Conservation (phyloP, 768 basidiomycete genomes). For the Phanerodontia chrysosporium region DNA sequence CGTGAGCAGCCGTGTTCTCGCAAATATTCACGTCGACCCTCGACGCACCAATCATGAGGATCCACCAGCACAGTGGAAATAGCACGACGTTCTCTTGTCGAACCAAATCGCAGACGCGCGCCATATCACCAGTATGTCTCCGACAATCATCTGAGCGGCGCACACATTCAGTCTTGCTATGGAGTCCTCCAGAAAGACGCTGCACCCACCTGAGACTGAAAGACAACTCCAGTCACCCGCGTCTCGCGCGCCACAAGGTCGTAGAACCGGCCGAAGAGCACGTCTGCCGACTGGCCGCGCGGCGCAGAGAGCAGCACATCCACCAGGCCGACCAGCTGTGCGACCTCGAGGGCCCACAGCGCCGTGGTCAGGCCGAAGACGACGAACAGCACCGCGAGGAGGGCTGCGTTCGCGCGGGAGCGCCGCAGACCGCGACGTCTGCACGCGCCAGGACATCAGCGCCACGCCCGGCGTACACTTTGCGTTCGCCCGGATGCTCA, state of each 20-base stretch:
- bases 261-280: conserved; percentile 9
- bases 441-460: too few relatives aligned
- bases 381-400: conserved; percentile 2
- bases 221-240: conserved; percentile 6
- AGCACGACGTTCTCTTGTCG: not conserved
- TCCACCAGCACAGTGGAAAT: conserved; percentile 12
- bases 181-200: not conserved
- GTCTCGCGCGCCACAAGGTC: conserved; percentile 11
- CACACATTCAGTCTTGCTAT: too few relatives aligned
- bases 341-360: conserved; percentile 11
- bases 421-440: conserved; percentile 8
- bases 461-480: too few relatives aligned
- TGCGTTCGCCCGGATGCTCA: too few relatives aligned
- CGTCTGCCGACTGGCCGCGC: not conserved
- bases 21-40: not conserved
- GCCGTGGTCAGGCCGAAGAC: conserved; percentile 6
- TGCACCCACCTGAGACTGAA: conserved; percentile 5
- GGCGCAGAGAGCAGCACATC: conserved; percentile 4
- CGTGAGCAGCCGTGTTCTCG: too few relatives aligned
- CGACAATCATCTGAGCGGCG: conserved; percentile 10
- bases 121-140: conserved; percentile 12
- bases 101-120: conserved; percentile 10
- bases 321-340: conserved; percentile 10
- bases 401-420: not conserved
- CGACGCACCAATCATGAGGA: conserved; percentile 4